Percentiles rank a stretch among this genome's conserved stretches.
Conservation (phyloP, 2,329 filamentous ascomycete genomes). For the Neofusicoccum ribis region DNA sequence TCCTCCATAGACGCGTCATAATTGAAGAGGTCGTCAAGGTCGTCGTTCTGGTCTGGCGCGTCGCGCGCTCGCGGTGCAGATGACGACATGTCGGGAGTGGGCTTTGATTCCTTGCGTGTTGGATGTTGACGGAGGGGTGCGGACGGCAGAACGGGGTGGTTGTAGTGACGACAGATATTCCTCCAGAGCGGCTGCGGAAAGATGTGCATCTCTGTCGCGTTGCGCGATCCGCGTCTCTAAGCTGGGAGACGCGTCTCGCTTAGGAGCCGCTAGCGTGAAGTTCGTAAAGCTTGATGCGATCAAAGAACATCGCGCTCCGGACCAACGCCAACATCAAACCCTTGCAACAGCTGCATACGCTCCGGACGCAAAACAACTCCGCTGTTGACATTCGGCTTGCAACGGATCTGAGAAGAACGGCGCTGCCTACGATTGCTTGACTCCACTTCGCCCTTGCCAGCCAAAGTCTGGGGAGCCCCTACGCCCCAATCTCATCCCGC, state of each 20-base stretch:
- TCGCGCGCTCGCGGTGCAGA: slow-evolving; percentile 22
- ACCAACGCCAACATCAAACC: not conserved
- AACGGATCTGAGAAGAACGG: not conserved
- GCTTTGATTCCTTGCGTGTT: slow-evolving; percentile 19
- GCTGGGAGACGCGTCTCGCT: slow-evolving; percentile 24
- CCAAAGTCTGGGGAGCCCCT: not conserved
- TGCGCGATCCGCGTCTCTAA: slow-evolving; percentile 5
- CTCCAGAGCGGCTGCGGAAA: not conserved
- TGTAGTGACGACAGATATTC: not conserved
- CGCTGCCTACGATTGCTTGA: not conserved
- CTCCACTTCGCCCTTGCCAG: not conserved
- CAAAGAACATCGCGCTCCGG: not conserved
- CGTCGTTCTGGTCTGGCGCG: slow-evolving; percentile 38
- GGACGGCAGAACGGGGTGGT: not conserved
- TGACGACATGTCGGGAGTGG: slow-evolving; percentile 30
- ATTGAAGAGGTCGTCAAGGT: slow-evolving; percentile 70
- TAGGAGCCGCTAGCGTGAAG: slow-evolving; percentile 16
- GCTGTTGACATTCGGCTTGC: not conserved
- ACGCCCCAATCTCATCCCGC: not conserved
- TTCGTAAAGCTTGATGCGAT: not conserved
- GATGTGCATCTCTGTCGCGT: slow-evolving; percentile 21
- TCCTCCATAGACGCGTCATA: slow-evolving; percentile 65
- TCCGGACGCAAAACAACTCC: not conserved
- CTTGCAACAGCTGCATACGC: not conserved
- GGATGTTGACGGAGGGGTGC: not conserved